phyloP scores from a whole-genome alignment of 2,329 filamentous ascomycete species.

The Cladosporium sp. region DNA sequence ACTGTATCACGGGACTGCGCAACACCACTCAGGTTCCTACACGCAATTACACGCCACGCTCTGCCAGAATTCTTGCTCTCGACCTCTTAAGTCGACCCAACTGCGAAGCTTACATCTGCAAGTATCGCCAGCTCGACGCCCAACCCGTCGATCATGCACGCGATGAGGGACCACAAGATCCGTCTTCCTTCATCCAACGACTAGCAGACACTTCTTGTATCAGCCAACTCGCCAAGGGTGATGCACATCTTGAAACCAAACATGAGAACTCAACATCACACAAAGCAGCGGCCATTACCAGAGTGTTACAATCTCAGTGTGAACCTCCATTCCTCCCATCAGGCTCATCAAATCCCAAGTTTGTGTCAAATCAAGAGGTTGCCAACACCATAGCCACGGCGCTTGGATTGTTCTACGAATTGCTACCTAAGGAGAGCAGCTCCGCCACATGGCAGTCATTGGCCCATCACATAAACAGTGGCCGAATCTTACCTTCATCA shows the following conservation, averaged over 20 bases:
- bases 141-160: neutral
- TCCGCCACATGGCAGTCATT: slow-evolving; percentile 4
- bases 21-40: slow-evolving; percentile 67
- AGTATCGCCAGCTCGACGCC: neutral
- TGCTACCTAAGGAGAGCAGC: neutral
- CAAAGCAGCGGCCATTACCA: slow-evolving; percentile 5
- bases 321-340: slow-evolving; percentile 6
- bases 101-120: slow-evolving; percentile 68
- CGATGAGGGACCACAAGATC: slow-evolving; percentile 48
- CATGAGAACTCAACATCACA: neutral
- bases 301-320: neutral
- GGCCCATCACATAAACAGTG: slow-evolving; percentile 4
- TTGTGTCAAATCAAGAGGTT: slow-evolving; percentile 1
- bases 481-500: neutral
- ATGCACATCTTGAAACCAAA: neutral
- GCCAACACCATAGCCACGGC: slow-evolving; percentile 4
- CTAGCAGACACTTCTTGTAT: slow-evolving; percentile 42
- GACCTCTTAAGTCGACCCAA: slow-evolving; percentile 76
- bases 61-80: slow-evolving; percentile 76
- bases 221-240: neutral
- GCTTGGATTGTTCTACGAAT: neutral
- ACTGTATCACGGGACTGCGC: slow-evolving; percentile 76
- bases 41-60: slow-evolving; percentile 75
- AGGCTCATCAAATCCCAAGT: neutral
- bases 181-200: slow-evolving; percentile 62